These are phyloP conservation scores for Ochetophila trinervis DNA, from an alignment of 306 rosid species.

Conservation along the genomic window DNA sequence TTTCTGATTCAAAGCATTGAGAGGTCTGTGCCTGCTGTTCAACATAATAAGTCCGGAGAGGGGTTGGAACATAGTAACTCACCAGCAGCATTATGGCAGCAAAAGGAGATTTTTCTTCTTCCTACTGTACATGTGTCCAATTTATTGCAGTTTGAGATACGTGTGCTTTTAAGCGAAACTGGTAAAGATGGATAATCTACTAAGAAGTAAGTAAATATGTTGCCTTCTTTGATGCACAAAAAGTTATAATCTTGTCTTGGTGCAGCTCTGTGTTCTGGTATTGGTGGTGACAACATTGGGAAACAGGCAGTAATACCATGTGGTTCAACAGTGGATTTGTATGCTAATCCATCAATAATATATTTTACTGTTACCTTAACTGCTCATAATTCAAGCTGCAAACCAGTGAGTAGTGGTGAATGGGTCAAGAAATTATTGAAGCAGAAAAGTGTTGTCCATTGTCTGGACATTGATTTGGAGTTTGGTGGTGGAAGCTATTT, in stretches of 20 bases:
- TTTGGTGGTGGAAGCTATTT: conserved; percentile 64
- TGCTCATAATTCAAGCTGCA: conserved; percentile 55
- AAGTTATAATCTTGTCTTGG: conserved; percentile 15
- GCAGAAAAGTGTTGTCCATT: conserved; percentile 55
- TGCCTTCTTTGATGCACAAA: not conserved
- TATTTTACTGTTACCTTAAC: conserved; percentile 63
- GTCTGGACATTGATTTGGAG: conserved; percentile 71
- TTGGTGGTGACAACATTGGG: conserved; percentile 45
- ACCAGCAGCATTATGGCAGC: conserved; percentile 64
- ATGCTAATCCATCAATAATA: conserved; percentile 70
- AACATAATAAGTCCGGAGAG: conserved; percentile 43
- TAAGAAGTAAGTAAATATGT: conserved; percentile 12
- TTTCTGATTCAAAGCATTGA: conserved; percentile 78
- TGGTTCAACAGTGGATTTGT: conserved; percentile 65
- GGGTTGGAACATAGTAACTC: conserved; percentile 38
- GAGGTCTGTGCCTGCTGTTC: conserved; percentile 61
- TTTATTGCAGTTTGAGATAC: conserved; percentile 68
- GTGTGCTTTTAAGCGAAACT: conserved; percentile 69
- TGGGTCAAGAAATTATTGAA: conserved; percentile 76
- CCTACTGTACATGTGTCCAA: conserved; percentile 87
- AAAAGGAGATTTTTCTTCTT: conserved; percentile 80
- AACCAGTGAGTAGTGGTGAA: conserved; percentile 71
- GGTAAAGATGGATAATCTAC: conserved; percentile 46
- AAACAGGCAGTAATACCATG: conserved; percentile 60
- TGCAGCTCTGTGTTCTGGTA: conserved; percentile 51